Evolutionary conservation across 2,329 filamentous ascomycete genomes (phyloP).

Genomic region (Aspergillus eucalypticola): DNA sequence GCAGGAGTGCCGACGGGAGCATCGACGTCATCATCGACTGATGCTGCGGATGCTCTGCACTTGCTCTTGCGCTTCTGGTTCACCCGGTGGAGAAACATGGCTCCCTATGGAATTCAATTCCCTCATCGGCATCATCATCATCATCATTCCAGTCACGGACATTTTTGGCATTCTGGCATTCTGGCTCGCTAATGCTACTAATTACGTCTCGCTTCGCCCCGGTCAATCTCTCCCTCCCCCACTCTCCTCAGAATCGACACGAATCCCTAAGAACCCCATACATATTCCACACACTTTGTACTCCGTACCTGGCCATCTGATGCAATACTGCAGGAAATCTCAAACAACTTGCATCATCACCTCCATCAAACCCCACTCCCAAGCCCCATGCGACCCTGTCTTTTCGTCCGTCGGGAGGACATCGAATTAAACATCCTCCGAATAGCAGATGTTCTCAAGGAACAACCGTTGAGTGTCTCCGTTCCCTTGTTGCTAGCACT

Average conservation of each 20-base stretch:
- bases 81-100: slow-evolving; percentile 2
- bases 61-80: background rate
- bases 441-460: slow-evolving; percentile 16
- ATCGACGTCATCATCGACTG: slow-evolving; percentile 2
- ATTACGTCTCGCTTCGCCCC: slow-evolving; percentile 21
- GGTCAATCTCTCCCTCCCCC: slow-evolving; percentile 9
- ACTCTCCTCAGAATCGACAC: slow-evolving; percentile 11
- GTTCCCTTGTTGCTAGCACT: slow-evolving; percentile 6
- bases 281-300: background rate
- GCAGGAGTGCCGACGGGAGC: background rate
- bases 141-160: background rate
- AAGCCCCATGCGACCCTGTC: slow-evolving; percentile 12
- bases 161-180: background rate
- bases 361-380: slow-evolving; percentile 22
- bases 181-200: slow-evolving; percentile 8
- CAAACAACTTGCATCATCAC: slow-evolving; percentile 14
- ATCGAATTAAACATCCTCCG: slow-evolving; percentile 25
- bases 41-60: background rate
- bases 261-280: slow-evolving; percentile 11
- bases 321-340: slow-evolving; percentile 12
- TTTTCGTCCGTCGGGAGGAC: slow-evolving; percentile 18
- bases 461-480: slow-evolving; percentile 3
- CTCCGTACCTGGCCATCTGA: slow-evolving; percentile 6
- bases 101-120: slow-evolving; percentile 4
- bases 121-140: slow-evolving; percentile 9